phyloP scores from a whole-genome alignment of 2,329 filamentous ascomycete genomes.

The Eutypa lata region DNA sequence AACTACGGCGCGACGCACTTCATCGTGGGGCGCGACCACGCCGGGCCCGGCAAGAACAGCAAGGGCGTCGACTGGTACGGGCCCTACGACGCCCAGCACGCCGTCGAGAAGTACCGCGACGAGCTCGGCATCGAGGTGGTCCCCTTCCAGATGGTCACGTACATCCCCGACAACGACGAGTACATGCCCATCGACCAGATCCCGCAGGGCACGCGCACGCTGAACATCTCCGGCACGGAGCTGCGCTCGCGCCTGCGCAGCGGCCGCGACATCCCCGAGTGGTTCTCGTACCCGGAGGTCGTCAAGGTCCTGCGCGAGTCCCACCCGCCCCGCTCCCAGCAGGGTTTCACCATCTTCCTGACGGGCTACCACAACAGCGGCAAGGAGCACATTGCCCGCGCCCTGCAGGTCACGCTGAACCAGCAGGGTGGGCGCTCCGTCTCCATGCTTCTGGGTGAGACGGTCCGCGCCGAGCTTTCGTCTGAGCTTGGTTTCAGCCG shows the following conservation, averaged over 20 bases:
- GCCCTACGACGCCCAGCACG: constrained; percentile 93
- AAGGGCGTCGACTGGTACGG: constrained; percentile 96
- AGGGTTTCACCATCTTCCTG: constrained; percentile 98
- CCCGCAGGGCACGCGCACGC: constrained; percentile 74
- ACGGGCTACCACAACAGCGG: constrained; percentile 95
- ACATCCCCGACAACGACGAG: constrained; percentile 94
- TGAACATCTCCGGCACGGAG: constrained; percentile 86
- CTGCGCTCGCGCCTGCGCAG: constrained; percentile 87
- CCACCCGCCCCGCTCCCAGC: constrained; percentile 83
- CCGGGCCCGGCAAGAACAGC: constrained; percentile 97
- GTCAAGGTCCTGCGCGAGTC: constrained; percentile 95
- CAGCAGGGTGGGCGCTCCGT: constrained; percentile 95
- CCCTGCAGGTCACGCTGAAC: constrained; percentile 94
- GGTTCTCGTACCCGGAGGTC: constrained; percentile 99
- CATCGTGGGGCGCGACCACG: constrained; percentile 98
- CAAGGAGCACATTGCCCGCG: constrained; percentile 94
- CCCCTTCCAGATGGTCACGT: constrained; percentile 99
- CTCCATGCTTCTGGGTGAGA: constrained; percentile 92
- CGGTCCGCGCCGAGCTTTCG: constrained; percentile 87
- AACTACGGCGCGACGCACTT: constrained; percentile 99
- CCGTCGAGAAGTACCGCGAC: constrained; percentile 92
- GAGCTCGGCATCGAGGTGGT: constrained; percentile 99
- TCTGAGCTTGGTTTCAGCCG: constrained; percentile 93
- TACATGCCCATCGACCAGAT: constrained; percentile 94
- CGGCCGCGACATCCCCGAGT: constrained; percentile 93